Conservation (phyloP, 208 protist species). For the Leishmania martiniquensis region DNA sequence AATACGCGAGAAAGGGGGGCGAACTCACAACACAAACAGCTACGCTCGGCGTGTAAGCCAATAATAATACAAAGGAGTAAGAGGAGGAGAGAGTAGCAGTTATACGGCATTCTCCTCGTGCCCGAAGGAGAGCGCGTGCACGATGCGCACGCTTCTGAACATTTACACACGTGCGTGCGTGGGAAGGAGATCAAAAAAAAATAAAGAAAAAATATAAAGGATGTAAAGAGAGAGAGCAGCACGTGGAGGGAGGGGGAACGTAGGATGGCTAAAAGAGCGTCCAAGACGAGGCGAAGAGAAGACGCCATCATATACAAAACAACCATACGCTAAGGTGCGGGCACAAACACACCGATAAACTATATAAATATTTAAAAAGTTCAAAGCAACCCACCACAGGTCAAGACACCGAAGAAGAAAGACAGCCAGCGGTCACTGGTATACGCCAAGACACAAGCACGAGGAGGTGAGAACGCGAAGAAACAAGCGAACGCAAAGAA, state of each 20-base stretch:
- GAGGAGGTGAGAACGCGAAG: too few species aligned
- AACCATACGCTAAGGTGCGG: not conserved
- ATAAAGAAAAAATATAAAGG: not conserved
- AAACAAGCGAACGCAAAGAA: too few species aligned
- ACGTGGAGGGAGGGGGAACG: too few species aligned
- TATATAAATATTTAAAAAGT: too few species aligned
- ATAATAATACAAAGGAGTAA: not conserved
- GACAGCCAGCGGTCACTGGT: too few species aligned
- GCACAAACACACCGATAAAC: not conserved
- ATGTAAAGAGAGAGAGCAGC: not conserved
- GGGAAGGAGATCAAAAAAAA: not conserved
- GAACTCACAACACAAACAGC: not conserved
- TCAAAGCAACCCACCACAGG: too few species aligned
- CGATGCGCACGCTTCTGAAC: not conserved
- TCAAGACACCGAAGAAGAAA: too few species aligned
- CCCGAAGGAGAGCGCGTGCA: not conserved
- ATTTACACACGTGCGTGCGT: not conserved
- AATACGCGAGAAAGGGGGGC: not conserved
- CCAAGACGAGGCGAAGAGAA: not conserved
- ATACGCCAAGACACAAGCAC: too few species aligned
- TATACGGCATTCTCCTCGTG: not conserved
- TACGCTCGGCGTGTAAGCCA: not conserved
- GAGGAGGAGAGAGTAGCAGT: not conserved
- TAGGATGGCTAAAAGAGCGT: not conserved
- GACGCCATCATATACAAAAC: not conserved